Conservation (phyloP, 2,329 filamentous ascomycete species). For the Aspergillus flavus region DNA sequence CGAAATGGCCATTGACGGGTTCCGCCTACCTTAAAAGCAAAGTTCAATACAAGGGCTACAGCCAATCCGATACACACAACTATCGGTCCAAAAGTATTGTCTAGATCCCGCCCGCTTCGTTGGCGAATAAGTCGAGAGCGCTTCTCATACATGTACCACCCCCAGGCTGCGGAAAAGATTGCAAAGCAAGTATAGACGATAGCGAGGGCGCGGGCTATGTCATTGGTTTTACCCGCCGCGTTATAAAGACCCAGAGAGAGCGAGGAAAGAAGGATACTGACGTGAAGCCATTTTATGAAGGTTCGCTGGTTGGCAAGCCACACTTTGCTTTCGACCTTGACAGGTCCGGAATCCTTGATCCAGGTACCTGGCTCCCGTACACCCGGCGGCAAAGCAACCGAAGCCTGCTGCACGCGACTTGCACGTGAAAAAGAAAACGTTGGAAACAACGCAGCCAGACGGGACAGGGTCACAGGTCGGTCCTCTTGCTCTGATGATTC, state of each 20-base stretch:
- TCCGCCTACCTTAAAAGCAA: constrained; percentile 69
- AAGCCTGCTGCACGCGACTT: constrained; percentile 56
- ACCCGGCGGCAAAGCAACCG: constrained; percentile 72
- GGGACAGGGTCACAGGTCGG: constrained; percentile 54
- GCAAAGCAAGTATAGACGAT: constrained; percentile 81
- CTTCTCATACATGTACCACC: constrained; percentile 78
- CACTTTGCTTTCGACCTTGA: constrained; percentile 95
- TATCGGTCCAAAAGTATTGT: constrained; percentile 82
- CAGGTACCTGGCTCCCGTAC: constrained; percentile 82
- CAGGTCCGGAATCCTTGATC: constrained; percentile 91
- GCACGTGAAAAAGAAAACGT: constrained; percentile 82
- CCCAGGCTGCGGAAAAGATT: constrained; percentile 82
- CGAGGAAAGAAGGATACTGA: constrained; percentile 81
- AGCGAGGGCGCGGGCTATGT: constrained; percentile 76
- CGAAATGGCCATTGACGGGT: background rate
- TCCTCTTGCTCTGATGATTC: constrained; percentile 28
- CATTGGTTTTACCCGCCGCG: constrained; percentile 74
- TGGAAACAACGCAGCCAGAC: constrained; percentile 73
- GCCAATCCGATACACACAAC: constrained; percentile 80
- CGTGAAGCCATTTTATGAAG: constrained; percentile 98
- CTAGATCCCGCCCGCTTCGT: constrained; percentile 89
- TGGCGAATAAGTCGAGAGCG: constrained; percentile 78
- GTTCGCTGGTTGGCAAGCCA: constrained; percentile 99
- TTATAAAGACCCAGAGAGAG: constrained; percentile 86
- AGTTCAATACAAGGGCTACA: constrained; percentile 80